phyloP scores from a whole-genome alignment of 768 basidiomycete genomes.

The Auriculariales sp. region DNA sequence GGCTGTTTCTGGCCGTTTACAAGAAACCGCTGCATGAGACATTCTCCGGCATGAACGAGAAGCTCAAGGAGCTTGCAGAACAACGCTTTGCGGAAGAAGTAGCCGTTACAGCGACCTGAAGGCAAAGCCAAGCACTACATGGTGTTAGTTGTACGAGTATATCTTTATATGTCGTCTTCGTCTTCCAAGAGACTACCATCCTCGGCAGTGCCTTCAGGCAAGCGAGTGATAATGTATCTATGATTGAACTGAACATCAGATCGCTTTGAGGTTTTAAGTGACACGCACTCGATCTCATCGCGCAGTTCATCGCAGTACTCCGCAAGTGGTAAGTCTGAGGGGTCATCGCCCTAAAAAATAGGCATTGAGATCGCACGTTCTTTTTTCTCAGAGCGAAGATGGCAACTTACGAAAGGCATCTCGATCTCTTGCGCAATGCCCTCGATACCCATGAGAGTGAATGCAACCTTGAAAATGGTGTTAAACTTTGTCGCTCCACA shows the following conservation, averaged over 20 bases:
- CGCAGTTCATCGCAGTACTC: constrained; percentile 76
- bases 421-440: constrained; percentile 93
- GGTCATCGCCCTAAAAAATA: neutral
- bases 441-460: constrained; percentile 90
- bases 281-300: constrained; percentile 65
- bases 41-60: too few relatives aligned
- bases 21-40: constrained; percentile 36
- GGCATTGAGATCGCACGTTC: neutral
- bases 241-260: constrained; percentile 4
- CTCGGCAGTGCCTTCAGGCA: constrained; percentile 39
- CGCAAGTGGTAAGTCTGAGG: constrained; percentile 25
- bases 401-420: constrained; percentile 76
- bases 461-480: constrained; percentile 38
- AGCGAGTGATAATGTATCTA: constrained; percentile 54
- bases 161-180: neutral
- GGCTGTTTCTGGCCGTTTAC: neutral
- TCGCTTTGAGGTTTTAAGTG: too few relatives aligned
- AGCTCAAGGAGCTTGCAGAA: too few relatives aligned
- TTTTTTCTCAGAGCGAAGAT: neutral
- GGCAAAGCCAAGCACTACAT: too few relatives aligned
- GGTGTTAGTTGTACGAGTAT: too few relatives aligned
- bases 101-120: too few relatives aligned
- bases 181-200: neutral
- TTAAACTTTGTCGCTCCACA: constrained; percentile 9
- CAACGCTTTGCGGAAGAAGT: neutral